Evolutionary conservation across 768 basidiomycete genomes (phyloP), one percentile per base, ranked within the genome.

Genomic region (Dacryopinax spathularia): DNA sequence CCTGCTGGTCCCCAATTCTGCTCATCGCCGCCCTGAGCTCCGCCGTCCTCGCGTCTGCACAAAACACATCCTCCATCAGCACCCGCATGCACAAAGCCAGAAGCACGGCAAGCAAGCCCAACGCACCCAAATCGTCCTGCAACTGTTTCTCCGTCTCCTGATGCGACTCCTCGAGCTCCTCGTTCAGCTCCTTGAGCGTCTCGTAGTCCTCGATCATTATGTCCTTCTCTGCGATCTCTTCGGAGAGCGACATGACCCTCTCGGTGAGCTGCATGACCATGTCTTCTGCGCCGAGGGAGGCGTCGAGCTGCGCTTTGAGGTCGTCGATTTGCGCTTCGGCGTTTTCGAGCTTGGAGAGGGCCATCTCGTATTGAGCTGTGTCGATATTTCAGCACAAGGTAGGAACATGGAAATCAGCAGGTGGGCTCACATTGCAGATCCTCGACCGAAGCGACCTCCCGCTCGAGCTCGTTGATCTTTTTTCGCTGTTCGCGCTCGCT

Each of bases 171-270:
- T 98, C 96, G 1, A 99, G 81, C 75, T 99, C 96, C 66, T 99
- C 95, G 63, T 88, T 91, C 59, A 99, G 86, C 70, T 98, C 96
- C 71, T 94, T 90, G 39, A 99, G 82, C 12, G 93, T 84, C 71
- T 99, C 96, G 2, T 97, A 83, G 69, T 99, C 96, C 72, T 98
- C 95, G 62, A 98, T 91, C 0, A 89, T 90, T 62, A 91, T 86
- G 13, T 91, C 83, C 89, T 97, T 94, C 74, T 97, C 93, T 72
- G 98, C 96, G 67, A 97, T 92, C 84, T 93, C 91, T 80, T 97
- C 95, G 65, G 90, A 87, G 48, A 97, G 82, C 75, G 87, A 82
- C 20, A 97, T 80, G 71, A 96, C 98, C 2, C 94, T 84, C 69
- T 96, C 95, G 0, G 95, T 99, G 44, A 99, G 80, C 69, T 91